A percentile compares a stretch with the other conserved stretches of the same genome.
phyloP scores from a whole-genome alignment of 345 rosid species.

The Camelina neglecta region DNA sequence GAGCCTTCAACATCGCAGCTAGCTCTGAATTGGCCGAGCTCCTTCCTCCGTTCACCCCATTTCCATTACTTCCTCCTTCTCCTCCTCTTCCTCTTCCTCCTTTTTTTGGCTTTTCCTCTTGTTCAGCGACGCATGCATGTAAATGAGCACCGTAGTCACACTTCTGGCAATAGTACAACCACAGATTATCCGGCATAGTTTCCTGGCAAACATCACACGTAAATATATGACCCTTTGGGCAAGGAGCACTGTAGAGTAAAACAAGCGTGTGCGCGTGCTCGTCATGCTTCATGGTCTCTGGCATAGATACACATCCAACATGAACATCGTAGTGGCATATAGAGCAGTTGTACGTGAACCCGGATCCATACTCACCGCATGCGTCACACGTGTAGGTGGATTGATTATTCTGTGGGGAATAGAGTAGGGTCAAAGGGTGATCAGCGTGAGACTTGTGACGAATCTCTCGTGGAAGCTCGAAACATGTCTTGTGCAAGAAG shows the following conservation, averaged over 20 bases:
- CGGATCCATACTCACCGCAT: constrained; percentile 10
- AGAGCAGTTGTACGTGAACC: constrained; percentile 1
- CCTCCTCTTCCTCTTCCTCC: constrained; percentile 1
- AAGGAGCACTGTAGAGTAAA: not conserved
- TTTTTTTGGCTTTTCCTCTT: constrained; percentile 5
- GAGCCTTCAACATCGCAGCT: constrained; percentile 13
- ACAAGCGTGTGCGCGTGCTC: not conserved
- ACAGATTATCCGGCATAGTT: not conserved
- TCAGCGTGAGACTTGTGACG: constrained; percentile 19
- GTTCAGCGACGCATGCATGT: not conserved
- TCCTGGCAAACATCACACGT: not conserved
- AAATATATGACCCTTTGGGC: not conserved
- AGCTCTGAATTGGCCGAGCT: constrained; percentile 10
- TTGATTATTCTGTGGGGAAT: constrained; percentile 1
- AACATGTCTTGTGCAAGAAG: constrained; percentile 18
- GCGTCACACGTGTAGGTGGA: constrained; percentile 5
- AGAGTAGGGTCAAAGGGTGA: constrained; percentile 7
- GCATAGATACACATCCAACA: constrained; percentile 10
- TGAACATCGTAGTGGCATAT: constrained; percentile 1
- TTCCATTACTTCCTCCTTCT: not conserved
- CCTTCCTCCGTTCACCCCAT: not conserved
- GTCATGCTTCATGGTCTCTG: not conserved
- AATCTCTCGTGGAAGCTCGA: not conserved
- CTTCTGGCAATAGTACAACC: constrained; percentile 1
- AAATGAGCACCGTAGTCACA: constrained; percentile 9